phyloP scores from a whole-genome alignment of 164 flowering plant species.

The Chloranthus sessilifolius region DNA sequence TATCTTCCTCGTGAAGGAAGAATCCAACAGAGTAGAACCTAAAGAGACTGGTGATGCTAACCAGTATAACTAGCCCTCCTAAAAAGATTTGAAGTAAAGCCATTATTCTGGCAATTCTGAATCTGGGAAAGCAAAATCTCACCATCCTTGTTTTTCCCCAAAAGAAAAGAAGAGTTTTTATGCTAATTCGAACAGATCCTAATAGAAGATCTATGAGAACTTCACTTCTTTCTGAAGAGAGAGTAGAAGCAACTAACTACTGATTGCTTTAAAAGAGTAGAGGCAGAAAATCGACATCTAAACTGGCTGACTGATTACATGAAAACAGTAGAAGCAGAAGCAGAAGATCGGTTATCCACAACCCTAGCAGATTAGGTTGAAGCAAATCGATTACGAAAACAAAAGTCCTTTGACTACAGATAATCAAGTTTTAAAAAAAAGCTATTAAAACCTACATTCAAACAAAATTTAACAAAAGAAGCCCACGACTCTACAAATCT shows the following conservation, averaged over 20 bases:
- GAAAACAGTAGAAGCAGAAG: too few species aligned
- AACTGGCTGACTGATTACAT: neutral
- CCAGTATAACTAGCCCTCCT: constrained; percentile 67
- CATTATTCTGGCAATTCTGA: constrained; percentile 42
- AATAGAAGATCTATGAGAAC: too few species aligned
- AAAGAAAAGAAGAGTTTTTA: neutral
- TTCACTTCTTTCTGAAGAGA: too few species aligned
- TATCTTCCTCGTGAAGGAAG: constrained; percentile 58
- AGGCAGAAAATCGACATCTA: neutral
- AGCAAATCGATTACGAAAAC: too few species aligned
- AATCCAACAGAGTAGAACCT: constrained; percentile 73
- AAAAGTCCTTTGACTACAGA: too few species aligned
- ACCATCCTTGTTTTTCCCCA: constrained; percentile 32
- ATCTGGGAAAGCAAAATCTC: constrained; percentile 43
- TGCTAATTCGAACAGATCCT: neutral
- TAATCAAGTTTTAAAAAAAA: too few species aligned
- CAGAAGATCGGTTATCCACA: too few species aligned
- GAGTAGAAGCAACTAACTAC: too few species aligned
- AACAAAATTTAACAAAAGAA: too few species aligned
- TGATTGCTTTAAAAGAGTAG: neutral
- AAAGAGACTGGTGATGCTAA: constrained; percentile 55
- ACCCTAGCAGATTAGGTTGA: too few species aligned
- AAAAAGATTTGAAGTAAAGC: constrained; percentile 56
- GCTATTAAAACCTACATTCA: too few species aligned
- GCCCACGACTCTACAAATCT: too few species aligned